Evolutionary conservation across 331 rosid species (phyloP), one percentile per base, ranked within the genome.

Genomic region (Spiraea crenata): DNA sequence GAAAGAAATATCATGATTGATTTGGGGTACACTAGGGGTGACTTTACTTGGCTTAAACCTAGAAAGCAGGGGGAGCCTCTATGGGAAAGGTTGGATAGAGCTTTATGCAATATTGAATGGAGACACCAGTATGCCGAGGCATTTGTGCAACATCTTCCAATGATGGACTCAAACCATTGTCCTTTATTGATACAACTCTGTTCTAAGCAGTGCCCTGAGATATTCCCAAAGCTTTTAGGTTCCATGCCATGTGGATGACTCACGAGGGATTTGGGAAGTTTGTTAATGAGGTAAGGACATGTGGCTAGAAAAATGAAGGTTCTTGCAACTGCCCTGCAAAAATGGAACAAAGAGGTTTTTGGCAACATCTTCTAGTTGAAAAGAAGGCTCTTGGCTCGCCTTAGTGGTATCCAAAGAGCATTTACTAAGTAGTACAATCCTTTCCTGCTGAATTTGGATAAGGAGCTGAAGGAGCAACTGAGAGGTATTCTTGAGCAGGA

Each of bases 221-320:
- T 9, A 3, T 16, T 5, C 9, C 17, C 31, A 51, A 51, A 0
- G 9, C 31, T 51, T 51, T 51, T 7, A 51, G 34, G 17, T 51
- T 46, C 12, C 90, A 73, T 6, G 95, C 95, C 95, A 85, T 83
- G 8, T 46, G 50, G 50, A 4, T 46, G 4, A 0, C 10, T 1
- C 16, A 46, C 50, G 15, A 13, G 3, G 9, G 10, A 2, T 42
- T 42, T 42, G 10, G 3, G 11, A 42, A 11, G 10, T 42, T 6
- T 42, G 47, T 42, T 8, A 11, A 6, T 42, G 47, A 42, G 2
- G 9, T 6, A 1, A 6, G 3, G 47, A 42, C 7, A 42, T 42
- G 9, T 42, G 10, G 10, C 9, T 42, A 8, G 9, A 42, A 42
- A 42, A 8, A 7, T 3, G 5, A 7, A 42, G 9, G 9, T 6